These are phyloP conservation scores for Septoria petroselini DNA, from an alignment of 2,329 filamentous ascomycete genomes.

Conservation along the genomic window DNA sequence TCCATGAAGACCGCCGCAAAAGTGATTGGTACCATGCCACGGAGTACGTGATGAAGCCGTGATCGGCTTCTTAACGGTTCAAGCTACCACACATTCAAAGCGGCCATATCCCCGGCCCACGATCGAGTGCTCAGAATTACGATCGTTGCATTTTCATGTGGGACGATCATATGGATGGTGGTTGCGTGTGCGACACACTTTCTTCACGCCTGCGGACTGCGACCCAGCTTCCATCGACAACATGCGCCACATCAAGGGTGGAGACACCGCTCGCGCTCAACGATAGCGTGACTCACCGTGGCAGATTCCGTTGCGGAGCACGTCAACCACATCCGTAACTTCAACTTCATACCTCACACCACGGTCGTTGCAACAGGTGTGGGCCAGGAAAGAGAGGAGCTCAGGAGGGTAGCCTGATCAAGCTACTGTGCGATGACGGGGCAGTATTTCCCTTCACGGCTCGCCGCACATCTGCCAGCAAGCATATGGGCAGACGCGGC, in stretches of 20 bases:
- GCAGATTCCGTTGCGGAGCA: constrained; percentile 52
- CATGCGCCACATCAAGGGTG: constrained; percentile 41
- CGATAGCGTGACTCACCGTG: constrained; percentile 61
- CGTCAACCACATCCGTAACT: constrained; percentile 46
- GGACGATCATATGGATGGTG: too few species aligned
- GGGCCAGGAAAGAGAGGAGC: constrained; percentile 46
- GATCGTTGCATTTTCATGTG: constrained; percentile 62
- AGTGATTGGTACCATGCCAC: constrained; percentile 56
- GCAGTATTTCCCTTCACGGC: constrained; percentile 49
- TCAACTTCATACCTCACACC: constrained; percentile 46
- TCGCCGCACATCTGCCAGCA: constrained; percentile 56
- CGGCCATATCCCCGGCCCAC: constrained; percentile 43
- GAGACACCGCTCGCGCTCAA: constrained; percentile 53
- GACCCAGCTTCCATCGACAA: constrained; percentile 45
- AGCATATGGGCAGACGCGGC: constrained; percentile 51
- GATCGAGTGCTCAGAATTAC: constrained; percentile 45
- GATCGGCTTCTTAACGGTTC: constrained; percentile 52
- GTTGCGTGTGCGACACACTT: too few species aligned
- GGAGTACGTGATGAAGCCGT: constrained; percentile 47
- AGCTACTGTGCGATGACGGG: constrained; percentile 25
- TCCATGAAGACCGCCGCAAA: constrained; percentile 51
- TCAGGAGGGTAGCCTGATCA: constrained; percentile 25
- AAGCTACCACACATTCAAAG: constrained; percentile 54
- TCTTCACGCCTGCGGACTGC: constrained; percentile 46
- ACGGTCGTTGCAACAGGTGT: constrained; percentile 57